Conservation (phyloP, 2,329 filamentous ascomycete genomes). For the Aspergillus hortae region DNA sequence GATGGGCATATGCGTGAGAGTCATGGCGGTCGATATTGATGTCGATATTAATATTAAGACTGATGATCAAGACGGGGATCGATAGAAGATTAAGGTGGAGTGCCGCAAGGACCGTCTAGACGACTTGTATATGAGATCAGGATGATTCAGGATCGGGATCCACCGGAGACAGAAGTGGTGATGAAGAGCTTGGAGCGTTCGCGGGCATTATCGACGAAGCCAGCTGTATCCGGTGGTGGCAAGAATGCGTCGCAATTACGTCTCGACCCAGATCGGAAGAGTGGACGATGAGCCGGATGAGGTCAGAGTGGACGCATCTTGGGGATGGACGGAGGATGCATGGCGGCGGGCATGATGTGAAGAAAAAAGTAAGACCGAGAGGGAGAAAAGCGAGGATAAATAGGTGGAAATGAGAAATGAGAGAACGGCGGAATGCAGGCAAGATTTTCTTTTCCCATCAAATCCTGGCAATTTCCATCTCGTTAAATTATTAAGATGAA, state of each 20-base stretch:
- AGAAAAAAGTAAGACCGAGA: background rate
- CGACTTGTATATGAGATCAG: background rate
- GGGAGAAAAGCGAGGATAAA: conserved; percentile 2
- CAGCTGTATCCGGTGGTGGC: conserved; percentile 2
- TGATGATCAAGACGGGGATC: too few species aligned
- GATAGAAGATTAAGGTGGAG: too few species aligned
- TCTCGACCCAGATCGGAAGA: background rate
- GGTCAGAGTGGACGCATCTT: conserved; percentile 5
- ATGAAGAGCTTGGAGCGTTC: background rate
- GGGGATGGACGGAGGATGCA: conserved; percentile 1
- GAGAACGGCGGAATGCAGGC: background rate
- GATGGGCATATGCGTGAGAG: conserved; percentile 13
- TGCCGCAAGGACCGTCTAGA: too few species aligned
- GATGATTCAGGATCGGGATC: background rate
- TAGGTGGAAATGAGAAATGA: background rate
- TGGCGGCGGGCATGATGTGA: background rate
- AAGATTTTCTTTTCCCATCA: too few species aligned
- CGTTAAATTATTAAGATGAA: background rate
- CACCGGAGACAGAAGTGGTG: background rate
- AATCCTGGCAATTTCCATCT: too few species aligned
- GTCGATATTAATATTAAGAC: background rate
- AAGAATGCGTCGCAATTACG: conserved; percentile 5
- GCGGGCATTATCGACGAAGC: conserved; percentile 2
- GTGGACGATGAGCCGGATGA: too few species aligned
- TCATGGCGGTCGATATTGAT: background rate